A percentile compares a stretch with the other conserved stretches of the same genome.
Conservation (phyloP, 441 rosid genomes). For the Erodium moschatum region DNA sequence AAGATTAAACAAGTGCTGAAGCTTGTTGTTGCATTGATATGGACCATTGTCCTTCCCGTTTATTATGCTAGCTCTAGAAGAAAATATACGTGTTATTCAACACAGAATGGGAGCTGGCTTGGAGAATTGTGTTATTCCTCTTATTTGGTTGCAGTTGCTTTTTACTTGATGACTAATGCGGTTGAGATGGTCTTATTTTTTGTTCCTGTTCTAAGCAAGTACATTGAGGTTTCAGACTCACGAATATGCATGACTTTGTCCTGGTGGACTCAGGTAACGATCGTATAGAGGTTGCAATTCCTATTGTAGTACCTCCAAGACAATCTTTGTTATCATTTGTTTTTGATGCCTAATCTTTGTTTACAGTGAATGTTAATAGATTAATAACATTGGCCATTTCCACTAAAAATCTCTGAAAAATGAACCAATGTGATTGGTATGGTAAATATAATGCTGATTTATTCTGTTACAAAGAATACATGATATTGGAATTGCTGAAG, state of each 20-base stretch:
- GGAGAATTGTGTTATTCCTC: slow-evolving; percentile 76
- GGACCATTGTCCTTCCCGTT: slow-evolving; percentile 83
- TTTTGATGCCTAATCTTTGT: not conserved
- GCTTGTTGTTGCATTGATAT: slow-evolving; percentile 58
- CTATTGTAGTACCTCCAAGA: slow-evolving; percentile 6
- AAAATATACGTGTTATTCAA: slow-evolving; percentile 73
- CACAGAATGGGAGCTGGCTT: slow-evolving; percentile 58
- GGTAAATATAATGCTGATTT: not conserved
- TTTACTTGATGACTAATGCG: slow-evolving; percentile 63
- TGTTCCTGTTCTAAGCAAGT: slow-evolving; percentile 75
- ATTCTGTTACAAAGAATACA: not conserved
- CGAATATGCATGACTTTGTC: slow-evolving; percentile 45
- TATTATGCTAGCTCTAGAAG: slow-evolving; percentile 64
- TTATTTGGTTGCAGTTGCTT: slow-evolving; percentile 72
- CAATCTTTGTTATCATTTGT: not conserved
- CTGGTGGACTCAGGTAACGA: slow-evolving; percentile 84
- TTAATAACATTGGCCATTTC: not conserved
- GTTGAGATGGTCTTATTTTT: slow-evolving; percentile 76
- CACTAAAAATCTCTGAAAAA: not conserved
- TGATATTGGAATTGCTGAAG: not conserved
- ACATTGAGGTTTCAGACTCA: slow-evolving; percentile 70
- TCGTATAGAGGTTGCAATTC: slow-evolving; percentile 14
- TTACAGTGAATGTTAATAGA: not conserved
- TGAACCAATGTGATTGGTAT: not conserved
- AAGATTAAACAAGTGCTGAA: slow-evolving; percentile 60